Evolutionary conservation across 2,329 filamentous ascomycete genomes (phyloP), one percentile per base, ranked within the genome.

Genomic region (Nothophoma quercina): DNA sequence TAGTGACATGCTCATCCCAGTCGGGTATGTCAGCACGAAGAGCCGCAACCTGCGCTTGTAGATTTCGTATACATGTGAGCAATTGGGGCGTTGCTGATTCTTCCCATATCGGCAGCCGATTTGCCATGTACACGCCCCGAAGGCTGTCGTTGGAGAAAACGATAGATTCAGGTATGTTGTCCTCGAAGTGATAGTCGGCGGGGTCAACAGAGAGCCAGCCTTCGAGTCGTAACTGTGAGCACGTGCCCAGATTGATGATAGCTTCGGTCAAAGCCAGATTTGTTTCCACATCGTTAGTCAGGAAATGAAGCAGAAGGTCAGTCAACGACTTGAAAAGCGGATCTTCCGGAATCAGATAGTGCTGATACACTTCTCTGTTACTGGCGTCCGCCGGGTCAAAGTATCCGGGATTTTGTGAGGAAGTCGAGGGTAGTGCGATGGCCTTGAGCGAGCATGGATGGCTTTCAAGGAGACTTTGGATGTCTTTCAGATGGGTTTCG

Each of bases 241-340:
- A 98, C 1, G 90, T 86, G 9, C 90, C 90, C 32, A 99, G 80
- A 60, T 91, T 89, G 22, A 96, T 84, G 34, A 98, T 80, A 1
- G 89, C 84, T 65, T 96, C 90, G 0, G 93, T 98, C 1, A 97
- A 80, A 0, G 89, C 89, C 3, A 99, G 78, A 63, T 99, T 99
- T 2, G 90, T 93, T 63, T 97, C 91, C 2, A 98, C 87, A 2
- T 91, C 88, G 64, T 99, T 99, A 5, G 90, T 83, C 63, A 97
- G 91, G 67, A 98, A 99, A 0, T 83, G 87, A 35, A 88, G 83
- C 9, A 99, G 75, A 7, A 93, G 81, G 34, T 68, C 71, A n/a
- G 81, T 55, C 15, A 87, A 64, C 16, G 79, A 78, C 41, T 74
- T 76, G 45, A 86, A 74, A 6, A 87, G 77, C 7, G 79, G 77